Evolutionary conservation across 2,329 filamentous ascomycete species (phyloP).

Genomic region (Sclerotiophoma versabilis): DNA sequence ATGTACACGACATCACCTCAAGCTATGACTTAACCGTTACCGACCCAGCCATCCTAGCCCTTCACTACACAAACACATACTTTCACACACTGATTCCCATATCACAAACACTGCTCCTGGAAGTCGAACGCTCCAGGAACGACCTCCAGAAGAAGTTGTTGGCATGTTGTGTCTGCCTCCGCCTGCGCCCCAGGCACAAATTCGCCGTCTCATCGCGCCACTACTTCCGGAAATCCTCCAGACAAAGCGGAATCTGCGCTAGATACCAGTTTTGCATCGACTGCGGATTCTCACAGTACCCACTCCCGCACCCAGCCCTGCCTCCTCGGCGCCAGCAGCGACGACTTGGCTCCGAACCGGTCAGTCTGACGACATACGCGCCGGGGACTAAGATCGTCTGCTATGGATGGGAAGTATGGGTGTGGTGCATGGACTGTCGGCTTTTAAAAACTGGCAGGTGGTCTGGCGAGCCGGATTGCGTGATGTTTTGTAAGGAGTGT

Average conservation of each 20-base stretch:
- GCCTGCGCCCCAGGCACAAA: not conserved
- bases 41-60: not conserved
- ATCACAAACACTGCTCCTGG: not conserved
- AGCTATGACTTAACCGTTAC: not conserved
- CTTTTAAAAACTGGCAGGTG: not conserved
- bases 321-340: not conserved
- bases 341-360: not conserved
- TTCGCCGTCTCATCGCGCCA: not conserved
- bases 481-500: not conserved
- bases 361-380: not conserved
- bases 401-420: not conserved
- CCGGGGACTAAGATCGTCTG: not conserved
- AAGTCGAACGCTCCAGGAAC: not conserved
- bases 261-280: not conserved
- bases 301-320: slow-evolving; percentile 2
- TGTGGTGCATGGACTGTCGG: not conserved
- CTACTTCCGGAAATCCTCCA: too few relatives aligned
- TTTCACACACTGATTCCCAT: not conserved
- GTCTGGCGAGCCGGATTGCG: not conserved
- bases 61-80: not conserved
- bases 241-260: not conserved
- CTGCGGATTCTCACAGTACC: slow-evolving; percentile 4
- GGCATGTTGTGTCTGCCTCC: slow-evolving; percentile 5
- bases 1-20: not conserved
- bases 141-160: not conserved